A percentile compares a stretch with the other conserved stretches of the same genome.
Evolutionary conservation across 2,329 filamentous ascomycete genomes (phyloP).

Genomic region (Fusarium napiforme): DNA sequence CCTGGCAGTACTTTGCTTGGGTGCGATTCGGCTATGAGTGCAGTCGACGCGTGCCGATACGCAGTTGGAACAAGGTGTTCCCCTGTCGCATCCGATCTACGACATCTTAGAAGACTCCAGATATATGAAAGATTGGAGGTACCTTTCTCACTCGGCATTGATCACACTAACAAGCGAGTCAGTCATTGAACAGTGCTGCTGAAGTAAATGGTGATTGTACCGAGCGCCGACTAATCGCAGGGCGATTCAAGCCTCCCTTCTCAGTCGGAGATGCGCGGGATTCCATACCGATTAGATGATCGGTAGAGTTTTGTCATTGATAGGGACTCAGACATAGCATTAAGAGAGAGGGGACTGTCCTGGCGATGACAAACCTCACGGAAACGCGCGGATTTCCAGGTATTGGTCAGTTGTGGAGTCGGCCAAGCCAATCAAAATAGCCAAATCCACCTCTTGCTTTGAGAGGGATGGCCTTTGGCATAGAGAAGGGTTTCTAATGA

Average conservation of each 20-base stretch:
- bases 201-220: constrained; percentile 3
- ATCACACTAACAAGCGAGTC: constrained; percentile 28
- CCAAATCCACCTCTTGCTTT: rapidly evolving
- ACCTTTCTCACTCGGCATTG: constrained; percentile 41
- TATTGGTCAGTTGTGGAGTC: background rate
- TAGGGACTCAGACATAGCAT: background rate
- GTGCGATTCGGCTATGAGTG: constrained; percentile 46
- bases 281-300: constrained; percentile 11
- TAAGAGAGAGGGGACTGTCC: background rate
- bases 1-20: constrained; percentile 40
- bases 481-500: background rate
- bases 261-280: constrained; percentile 28
- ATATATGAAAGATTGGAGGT: too few species aligned
- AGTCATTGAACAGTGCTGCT: too few species aligned
- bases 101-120: too few species aligned
- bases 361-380: constrained; percentile 3
- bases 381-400: constrained; percentile 14
- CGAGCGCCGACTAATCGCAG: constrained; percentile 33
- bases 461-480: background rate
- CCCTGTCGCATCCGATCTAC: constrained; percentile 38
- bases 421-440: background rate
- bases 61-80: constrained; percentile 47
- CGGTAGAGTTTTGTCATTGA: background rate
- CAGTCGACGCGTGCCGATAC: constrained; percentile 47
- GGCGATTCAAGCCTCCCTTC: background rate